Conservation (phyloP, 176 grass and related monocot genomes). For the Dactylis glomerata region DNA sequence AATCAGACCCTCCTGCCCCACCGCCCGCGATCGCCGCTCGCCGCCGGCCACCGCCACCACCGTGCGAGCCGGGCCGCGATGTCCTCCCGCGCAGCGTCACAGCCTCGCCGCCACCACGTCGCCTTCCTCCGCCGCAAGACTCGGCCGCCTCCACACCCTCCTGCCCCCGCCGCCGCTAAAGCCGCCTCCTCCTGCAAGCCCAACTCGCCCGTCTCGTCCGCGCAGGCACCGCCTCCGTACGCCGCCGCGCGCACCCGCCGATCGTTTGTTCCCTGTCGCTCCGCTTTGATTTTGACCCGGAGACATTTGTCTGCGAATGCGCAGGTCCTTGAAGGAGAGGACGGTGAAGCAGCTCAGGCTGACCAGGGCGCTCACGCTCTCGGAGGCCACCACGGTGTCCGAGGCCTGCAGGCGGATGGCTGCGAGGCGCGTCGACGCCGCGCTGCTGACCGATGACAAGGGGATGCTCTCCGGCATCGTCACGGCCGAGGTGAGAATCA, state of each 20-base stretch:
- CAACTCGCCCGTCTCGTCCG: slow-evolving; percentile 30
- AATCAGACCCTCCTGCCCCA: neutral
- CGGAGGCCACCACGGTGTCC: slow-evolving; percentile 60
- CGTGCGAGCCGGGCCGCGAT: neutral
- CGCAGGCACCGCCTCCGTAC: slow-evolving; percentile 18
- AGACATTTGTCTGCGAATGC: neutral
- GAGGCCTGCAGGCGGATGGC: slow-evolving; percentile 77
- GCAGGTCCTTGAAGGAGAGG: slow-evolving; percentile 60
- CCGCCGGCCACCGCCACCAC: neutral
- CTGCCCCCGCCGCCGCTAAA: slow-evolving; percentile 2
- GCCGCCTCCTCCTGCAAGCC: slow-evolving; percentile 35
- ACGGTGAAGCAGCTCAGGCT: slow-evolving; percentile 77
- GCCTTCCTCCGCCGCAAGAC: slow-evolving; percentile 1
- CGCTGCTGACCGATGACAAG: slow-evolving; percentile 60
- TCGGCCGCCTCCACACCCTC: neutral
- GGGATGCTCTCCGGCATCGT: slow-evolving; percentile 78
- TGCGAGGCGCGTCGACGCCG: slow-evolving; percentile 55
- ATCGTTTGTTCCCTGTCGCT: neutral
- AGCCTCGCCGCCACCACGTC: neutral
- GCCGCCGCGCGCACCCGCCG: neutral
- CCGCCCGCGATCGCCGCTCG: neutral
- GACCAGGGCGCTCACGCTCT: slow-evolving; percentile 59
- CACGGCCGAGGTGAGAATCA: slow-evolving; percentile 55
- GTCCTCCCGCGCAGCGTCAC: neutral
- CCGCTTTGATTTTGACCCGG: neutral